Percentiles rank a stretch among this genome's conserved stretches.
Evolutionary conservation across 148 eudicot genomes (phyloP).

Genomic region (Rhododendron henanense): DNA sequence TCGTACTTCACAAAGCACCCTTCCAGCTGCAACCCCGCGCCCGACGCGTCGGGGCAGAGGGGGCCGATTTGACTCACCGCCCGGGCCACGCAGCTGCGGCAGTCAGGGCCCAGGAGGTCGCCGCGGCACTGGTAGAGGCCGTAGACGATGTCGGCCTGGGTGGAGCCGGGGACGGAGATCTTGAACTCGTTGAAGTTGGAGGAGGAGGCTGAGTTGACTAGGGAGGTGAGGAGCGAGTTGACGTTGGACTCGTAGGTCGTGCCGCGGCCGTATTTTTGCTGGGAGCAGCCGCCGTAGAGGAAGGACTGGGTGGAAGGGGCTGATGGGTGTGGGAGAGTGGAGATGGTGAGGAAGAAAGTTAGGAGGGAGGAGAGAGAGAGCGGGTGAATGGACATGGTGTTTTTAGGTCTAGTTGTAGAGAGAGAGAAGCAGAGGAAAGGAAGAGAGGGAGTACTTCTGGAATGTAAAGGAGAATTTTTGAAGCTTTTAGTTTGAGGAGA

Average conservation of each 20-base stretch:
- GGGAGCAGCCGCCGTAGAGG: constrained; percentile 41
- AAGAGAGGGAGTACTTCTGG: not conserved
- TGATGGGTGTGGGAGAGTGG: constrained; percentile 1
- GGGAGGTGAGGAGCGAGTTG: constrained; percentile 44
- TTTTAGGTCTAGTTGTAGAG: not conserved
- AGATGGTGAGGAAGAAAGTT: constrained; percentile 7
- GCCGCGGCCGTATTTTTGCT: constrained; percentile 19
- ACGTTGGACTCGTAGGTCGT: constrained; percentile 33
- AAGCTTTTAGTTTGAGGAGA: not conserved
- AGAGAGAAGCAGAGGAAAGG: not conserved
- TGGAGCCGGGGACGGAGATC: constrained; percentile 26
- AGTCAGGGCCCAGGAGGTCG: constrained; percentile 29
- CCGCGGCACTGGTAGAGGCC: constrained; percentile 51
- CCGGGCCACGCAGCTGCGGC: constrained; percentile 26
- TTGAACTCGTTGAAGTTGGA: constrained; percentile 32
- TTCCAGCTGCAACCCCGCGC: constrained; percentile 39
- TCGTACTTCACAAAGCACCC: constrained; percentile 52
- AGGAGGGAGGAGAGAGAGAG: not conserved
- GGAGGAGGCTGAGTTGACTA: constrained; percentile 35
- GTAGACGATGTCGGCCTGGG: constrained; percentile 20
- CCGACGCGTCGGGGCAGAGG: constrained; percentile 23
- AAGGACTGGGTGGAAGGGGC: constrained; percentile 14
- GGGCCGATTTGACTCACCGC: constrained; percentile 34
- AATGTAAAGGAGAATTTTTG: not conserved
- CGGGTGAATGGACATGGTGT: constrained; percentile 12